These are phyloP conservation scores for Penicillium daleae DNA, from an alignment of 495 filamentous ascomycete genomes.

Conservation along the genomic window DNA sequence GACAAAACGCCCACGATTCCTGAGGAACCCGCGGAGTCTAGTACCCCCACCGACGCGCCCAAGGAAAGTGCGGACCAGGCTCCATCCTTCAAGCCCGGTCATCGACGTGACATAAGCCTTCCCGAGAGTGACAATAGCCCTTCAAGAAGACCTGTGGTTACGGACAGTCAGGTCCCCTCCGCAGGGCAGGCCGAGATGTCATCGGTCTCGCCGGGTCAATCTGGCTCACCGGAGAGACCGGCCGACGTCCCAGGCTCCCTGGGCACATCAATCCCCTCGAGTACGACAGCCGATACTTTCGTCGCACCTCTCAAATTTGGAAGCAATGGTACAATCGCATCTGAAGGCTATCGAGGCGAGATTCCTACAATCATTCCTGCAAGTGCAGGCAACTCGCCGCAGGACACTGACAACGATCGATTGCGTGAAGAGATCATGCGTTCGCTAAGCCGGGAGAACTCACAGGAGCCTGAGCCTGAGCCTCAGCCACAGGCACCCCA, in stretches of 20 bases:
- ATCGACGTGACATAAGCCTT: conserved; percentile 64
- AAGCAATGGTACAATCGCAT: conserved; percentile 19
- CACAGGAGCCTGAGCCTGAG: conserved; percentile 40
- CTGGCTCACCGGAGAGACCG: conserved; percentile 13
- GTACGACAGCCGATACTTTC: conserved; percentile 44
- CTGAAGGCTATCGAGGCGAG: conserved; percentile 27
- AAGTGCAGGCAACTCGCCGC: conserved; percentile 57
- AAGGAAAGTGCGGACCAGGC: conserved; percentile 12
- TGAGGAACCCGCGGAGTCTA: conserved; percentile 55
- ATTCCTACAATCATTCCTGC: conserved; percentile 56
- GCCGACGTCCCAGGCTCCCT: conserved; percentile 1
- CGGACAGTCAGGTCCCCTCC: conserved; percentile 43
- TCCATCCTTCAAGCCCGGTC: conserved; percentile 54
- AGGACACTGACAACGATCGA: conserved; percentile 75
- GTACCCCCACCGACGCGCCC: conserved; percentile 34
- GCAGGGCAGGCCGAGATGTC: conserved; percentile 50
- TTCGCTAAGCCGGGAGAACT: conserved; percentile 62
- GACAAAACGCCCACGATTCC: conserved; percentile 59
- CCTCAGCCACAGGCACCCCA: conserved; percentile 31
- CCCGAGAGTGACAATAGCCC: conserved; percentile 67
- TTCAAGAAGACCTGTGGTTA: conserved; percentile 59
- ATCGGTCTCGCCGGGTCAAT: conserved; percentile 33
- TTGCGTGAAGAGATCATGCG: conserved; percentile 81
- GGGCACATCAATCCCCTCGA: conserved; percentile 24
- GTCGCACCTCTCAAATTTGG: conserved; percentile 45